Conservation (phyloP, 345 rosid species). For the Salix viminalis region DNA sequence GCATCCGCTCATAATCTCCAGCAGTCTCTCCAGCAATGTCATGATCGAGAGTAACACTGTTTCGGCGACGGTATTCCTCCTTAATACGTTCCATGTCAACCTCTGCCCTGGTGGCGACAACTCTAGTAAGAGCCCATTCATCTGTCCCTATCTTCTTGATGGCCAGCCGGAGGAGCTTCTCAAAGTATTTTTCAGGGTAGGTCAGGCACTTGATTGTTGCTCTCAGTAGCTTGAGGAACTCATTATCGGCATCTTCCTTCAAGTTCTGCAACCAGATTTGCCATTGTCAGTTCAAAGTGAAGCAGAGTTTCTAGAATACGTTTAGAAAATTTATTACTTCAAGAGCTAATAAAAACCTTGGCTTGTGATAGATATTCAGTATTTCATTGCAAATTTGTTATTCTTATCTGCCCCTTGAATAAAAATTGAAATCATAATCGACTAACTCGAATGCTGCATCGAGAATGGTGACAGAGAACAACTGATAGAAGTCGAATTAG, state of each 20-base stretch:
- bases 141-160: slow-evolving; percentile 81
- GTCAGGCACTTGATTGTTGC: slow-evolving; percentile 75
- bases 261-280: slow-evolving; percentile 44
- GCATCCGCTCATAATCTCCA: slow-evolving; percentile 78
- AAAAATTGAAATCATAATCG: background rate
- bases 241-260: slow-evolving; percentile 61
- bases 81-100: slow-evolving; percentile 76
- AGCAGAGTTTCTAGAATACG: background rate
- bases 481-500: background rate
- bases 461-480: background rate
- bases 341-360: background rate
- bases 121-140: slow-evolving; percentile 79
- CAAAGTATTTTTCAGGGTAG: slow-evolving; percentile 79
- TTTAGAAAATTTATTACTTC: background rate
- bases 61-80: slow-evolving; percentile 71
- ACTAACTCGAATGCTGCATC: background rate
- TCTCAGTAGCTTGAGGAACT: slow-evolving; percentile 65
- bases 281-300: slow-evolving; percentile 2
- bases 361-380: background rate
- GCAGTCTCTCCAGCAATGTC: slow-evolving; percentile 68
- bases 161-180: slow-evolving; percentile 63
- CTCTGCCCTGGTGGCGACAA: slow-evolving; percentile 72
- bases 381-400: background rate
- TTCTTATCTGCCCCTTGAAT: background rate
- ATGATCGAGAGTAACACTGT: slow-evolving; percentile 64